phyloP scores from a whole-genome alignment of 1,284 basidiomycete genomes.

The Peniophora sp. region DNA sequence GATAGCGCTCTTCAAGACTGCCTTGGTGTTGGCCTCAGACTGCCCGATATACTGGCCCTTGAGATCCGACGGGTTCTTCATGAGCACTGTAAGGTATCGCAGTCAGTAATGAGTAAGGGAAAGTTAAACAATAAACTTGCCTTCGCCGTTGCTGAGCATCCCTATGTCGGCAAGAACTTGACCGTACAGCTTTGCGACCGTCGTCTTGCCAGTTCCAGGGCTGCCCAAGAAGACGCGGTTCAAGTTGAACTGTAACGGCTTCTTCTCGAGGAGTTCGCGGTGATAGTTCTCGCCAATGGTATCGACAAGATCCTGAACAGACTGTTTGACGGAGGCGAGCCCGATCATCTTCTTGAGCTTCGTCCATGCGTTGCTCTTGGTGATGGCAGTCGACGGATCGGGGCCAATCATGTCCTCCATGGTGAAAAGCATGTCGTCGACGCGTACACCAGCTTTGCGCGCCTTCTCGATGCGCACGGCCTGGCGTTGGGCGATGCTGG shows the following conservation, averaged over 20 bases:
- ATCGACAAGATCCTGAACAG: conserved; percentile 39
- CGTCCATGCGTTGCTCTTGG: conserved; percentile 39
- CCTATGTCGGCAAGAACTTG: conserved; percentile 51
- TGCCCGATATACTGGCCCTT: conserved; percentile 44
- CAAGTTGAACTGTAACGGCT: conserved; percentile 44
- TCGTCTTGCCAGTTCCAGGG: conserved; percentile 64
- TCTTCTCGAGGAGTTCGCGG: conserved; percentile 47
- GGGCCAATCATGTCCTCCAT: conserved; percentile 57
- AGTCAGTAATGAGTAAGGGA: neutral
- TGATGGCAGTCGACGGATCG: conserved; percentile 42
- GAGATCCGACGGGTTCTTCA: conserved; percentile 62
- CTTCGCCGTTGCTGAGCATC: conserved; percentile 59
- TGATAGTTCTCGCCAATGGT: conserved; percentile 45
- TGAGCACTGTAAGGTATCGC: conserved; percentile 35
- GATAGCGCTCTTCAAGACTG: conserved; percentile 43
- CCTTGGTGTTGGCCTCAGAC: conserved; percentile 57
- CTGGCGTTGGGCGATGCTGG: conserved; percentile 39
- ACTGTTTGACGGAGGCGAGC: conserved; percentile 46
- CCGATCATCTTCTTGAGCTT: conserved; percentile 48
- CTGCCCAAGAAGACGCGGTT: conserved; percentile 58
- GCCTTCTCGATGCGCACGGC: conserved; percentile 35
- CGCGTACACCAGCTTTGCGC: conserved; percentile 25
- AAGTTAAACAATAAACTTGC: conserved; percentile 23
- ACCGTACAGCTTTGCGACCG: conserved; percentile 58
- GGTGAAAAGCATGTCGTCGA: conserved; percentile 40